Evolutionary conservation across 2,329 filamentous ascomycete genomes (phyloP).

Genomic region (Fusarium napiforme): DNA sequence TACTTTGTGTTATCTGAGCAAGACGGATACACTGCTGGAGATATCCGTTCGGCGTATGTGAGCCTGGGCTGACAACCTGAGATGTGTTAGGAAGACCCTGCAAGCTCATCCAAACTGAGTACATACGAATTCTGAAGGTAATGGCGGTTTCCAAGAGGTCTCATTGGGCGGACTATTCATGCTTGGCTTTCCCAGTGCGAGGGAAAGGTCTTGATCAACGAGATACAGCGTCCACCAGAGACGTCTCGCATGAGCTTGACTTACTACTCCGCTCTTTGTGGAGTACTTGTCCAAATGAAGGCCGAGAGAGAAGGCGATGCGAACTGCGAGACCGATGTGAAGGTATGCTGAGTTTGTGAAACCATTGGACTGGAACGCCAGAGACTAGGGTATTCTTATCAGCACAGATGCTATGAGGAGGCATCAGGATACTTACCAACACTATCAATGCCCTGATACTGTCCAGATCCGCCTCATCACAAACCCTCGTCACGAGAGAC

Average conservation of each 20-base stretch:
- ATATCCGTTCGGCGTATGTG: neutral
- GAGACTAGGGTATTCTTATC: neutral
- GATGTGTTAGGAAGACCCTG: rapidly evolving
- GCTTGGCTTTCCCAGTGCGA: neutral
- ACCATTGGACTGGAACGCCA: neutral
- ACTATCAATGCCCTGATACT: neutral
- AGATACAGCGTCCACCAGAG: neutral
- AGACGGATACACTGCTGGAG: neutral
- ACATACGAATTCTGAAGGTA: neutral
- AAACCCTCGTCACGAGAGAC: neutral
- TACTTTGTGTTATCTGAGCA: neutral
- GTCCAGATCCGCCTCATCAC: neutral
- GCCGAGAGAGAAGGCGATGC: neutral
- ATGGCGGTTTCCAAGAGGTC: neutral
- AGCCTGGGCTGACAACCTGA: neutral
- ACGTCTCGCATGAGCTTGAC: rapidly evolving
- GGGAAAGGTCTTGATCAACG: neutral
- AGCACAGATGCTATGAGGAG: no score
- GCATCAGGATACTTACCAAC: neutral
- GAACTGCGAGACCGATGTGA: neutral
- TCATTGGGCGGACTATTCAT: neutral
- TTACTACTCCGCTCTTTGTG: neutral
- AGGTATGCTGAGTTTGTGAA: neutral
- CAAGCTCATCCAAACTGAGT: rapidly evolving
- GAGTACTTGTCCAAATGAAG: rapidly evolving